These are phyloP conservation scores for Psilocybe azurescens DNA, from an alignment of 768 basidiomycete species.

Conservation along the genomic window DNA sequence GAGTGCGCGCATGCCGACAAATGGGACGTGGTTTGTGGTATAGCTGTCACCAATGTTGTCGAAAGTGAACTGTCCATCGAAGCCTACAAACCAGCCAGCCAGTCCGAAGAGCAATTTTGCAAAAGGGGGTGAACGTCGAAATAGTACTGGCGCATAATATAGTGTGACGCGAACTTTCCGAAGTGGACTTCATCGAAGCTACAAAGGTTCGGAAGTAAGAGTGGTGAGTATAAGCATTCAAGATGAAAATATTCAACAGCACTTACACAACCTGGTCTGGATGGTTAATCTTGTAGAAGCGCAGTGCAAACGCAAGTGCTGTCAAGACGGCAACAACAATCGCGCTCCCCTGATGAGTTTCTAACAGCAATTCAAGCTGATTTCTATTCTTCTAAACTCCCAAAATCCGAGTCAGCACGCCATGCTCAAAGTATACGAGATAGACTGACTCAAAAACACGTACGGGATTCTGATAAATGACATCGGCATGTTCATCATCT, in stretches of 20 bases:
- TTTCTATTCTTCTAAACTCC: slow-evolving; percentile 56
- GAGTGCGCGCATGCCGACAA: slow-evolving; percentile 90
- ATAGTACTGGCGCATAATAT: slow-evolving; percentile 93
- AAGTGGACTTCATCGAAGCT: slow-evolving; percentile 99
- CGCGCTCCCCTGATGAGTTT: slow-evolving; percentile 66
- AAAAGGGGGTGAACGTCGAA: slow-evolving; percentile 99
- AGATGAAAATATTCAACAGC: background rate
- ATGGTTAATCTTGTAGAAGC: slow-evolving; percentile 94
- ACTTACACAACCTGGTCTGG: slow-evolving; percentile 95
- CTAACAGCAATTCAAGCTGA: slow-evolving; percentile 62
- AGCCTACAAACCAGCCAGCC: slow-evolving; percentile 96
- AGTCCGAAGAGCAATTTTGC: slow-evolving; percentile 95
- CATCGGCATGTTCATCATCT: slow-evolving; percentile 58
- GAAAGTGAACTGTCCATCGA: slow-evolving; percentile 93
- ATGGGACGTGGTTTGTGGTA: slow-evolving; percentile 85
- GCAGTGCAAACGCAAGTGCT: slow-evolving; percentile 76
- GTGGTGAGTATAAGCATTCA: background rate
- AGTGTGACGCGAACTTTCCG: slow-evolving; percentile 96
- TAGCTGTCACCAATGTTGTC: slow-evolving; percentile 97
- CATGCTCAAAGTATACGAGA: background rate
- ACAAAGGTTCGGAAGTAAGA: slow-evolving; percentile 1
- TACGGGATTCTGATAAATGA: slow-evolving; percentile 55
- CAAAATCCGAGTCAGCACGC: slow-evolving; percentile 2
- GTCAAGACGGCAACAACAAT: slow-evolving; percentile 70
- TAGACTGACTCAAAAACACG: slow-evolving; percentile 22